Base-by-base conservation (phyloP, 2,329 filamentous ascomycete genomes). In the Hymenotorrendiella dingleyae region DNA sequence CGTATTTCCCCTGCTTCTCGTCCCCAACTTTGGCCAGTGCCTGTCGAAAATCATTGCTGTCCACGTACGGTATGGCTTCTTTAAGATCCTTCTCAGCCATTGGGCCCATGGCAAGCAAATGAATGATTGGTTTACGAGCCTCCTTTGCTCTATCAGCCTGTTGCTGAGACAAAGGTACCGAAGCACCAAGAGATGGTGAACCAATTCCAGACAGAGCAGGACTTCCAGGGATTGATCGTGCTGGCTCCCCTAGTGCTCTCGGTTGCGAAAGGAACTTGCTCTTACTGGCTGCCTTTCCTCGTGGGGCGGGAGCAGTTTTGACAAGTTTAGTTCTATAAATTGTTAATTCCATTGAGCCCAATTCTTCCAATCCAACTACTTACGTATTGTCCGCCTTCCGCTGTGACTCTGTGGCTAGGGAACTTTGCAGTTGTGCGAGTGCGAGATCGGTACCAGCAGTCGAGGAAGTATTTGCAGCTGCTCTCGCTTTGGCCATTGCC, bases 1-100 rank as follows among this genome's bases (percentile, higher is more conserved):
- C 62, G 70, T 74, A 83, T 50, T 69, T 77, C 4, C 64, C 64
- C 2, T 65, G 60, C 4, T 66, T 49, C 44, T 73, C 67, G 44
- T 75, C 72, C 22, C 75, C 78, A 17, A 79, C 75, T 62, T 82
- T 83, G 36, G 73, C 67, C 10, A 83, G 61, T 1, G 71, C 71
- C 3, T 64, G 60, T 42, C 68, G 67, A 51, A 82, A 71, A 12
- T 82, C 78, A n/a, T 69, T 62, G 24, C 71, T 67, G 4, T 43
- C 36, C 9, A 54, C 55, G 7, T 68, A 65, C 36, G 73, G 72
- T 1, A 68, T 60, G 68, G 74, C 79, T 38, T 71, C 72, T 35
- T 63, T 60, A 3, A 83, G 59, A 39, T 73, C 67, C 6, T 72
- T 67, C 16, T 70, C 70, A 1, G 70, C 61, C 49, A 70, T 68